Evolutionary conservation across 768 basidiomycete genomes (phyloP).

Genomic region (Tylopilus cervinicoccineus): DNA sequence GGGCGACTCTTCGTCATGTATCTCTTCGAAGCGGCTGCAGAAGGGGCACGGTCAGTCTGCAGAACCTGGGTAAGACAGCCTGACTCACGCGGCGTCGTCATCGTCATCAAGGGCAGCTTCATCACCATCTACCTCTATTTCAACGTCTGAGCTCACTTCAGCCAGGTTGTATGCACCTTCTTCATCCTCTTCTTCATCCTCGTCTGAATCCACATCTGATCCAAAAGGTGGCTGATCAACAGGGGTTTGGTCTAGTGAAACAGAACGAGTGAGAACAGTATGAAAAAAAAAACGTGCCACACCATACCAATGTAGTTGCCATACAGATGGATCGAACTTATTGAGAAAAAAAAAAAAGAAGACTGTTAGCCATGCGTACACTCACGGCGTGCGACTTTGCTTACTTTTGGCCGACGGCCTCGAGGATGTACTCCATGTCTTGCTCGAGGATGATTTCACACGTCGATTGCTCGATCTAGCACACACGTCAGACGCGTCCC

Average conservation of each 20-base stretch:
- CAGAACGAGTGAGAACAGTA: not conserved
- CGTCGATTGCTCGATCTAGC: conserved; percentile 71
- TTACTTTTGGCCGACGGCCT: conserved; percentile 80
- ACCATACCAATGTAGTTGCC: conserved; percentile 78
- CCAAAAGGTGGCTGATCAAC: conserved; percentile 48
- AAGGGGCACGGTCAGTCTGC: not conserved
- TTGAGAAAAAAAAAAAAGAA: not conserved
- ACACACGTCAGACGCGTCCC: conserved; percentile 8
- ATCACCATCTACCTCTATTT: conserved; percentile 65
- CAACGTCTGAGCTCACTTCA: conserved; percentile 81
- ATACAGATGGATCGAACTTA: conserved; percentile 73
- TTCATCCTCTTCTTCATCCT: conserved; percentile 28
- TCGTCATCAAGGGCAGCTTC: conserved; percentile 55
- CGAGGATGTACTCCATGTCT: conserved; percentile 62
- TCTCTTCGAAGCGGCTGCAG: conserved; percentile 67
- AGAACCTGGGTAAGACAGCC: not conserved
- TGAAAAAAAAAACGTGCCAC: not conserved
- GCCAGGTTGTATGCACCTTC: conserved; percentile 55
- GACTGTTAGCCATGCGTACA: conserved; percentile 5
- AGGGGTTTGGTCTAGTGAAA: conserved; percentile 47
- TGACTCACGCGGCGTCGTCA: conserved; percentile 40
- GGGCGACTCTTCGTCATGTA: conserved; percentile 35
- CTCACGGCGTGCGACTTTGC: conserved; percentile 10
- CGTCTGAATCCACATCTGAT: conserved; percentile 46
- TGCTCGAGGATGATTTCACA: conserved; percentile 69